Base-by-base conservation (phyloP, 192 early-diverging fungal species). In the Coemansia sp. region DNA sequence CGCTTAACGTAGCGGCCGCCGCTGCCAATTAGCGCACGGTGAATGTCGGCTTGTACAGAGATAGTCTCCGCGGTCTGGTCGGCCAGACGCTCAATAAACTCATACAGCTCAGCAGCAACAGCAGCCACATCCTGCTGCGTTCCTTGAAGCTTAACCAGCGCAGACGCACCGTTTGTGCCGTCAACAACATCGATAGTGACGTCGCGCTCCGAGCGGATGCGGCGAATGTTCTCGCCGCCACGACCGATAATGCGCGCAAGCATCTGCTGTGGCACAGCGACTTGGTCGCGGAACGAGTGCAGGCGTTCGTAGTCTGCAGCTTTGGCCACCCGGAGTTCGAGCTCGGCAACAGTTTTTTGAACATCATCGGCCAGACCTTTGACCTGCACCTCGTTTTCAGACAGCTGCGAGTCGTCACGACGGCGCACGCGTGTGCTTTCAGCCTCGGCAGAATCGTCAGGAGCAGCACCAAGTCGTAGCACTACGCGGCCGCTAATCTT, bases 181-280 rank as follows among this genome's bases (percentile, higher is more conserved):
- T 66, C 72, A 11, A 51, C 45, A 1, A 90, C 75, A 60, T 91
- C 89, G 63, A 92, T 79, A 35, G 77, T 84, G 50, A 98, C 90
- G 60, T 86, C 85, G 62, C 87, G 85, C 68, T 89, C 87, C 14
- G 88, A 86, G 62, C 87, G 92, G 37, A 96, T 63, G 51, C 87
- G 86, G 67, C 86, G 90, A 56, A 98, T 85, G 62, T 87, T 85
- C 62, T 87, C 88, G 65, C 94, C 94, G 24, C 87, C 88, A 67
- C 92, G 92, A n/a, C 96, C 96, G 65, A 97, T 94, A 23, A 98
- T 83, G 69, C 86, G 91, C 24, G 85, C 83, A 65, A 82, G 87
- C 62, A 76, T 83, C 54, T 64, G 70, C 22, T 85, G 82, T 32
- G 95, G 92, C 24, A 97, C 87, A 11, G 81, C 70, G 50, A 97